Base-by-base conservation (phyloP, 495 filamentous ascomycete species). In the Tuber aestivum region DNA sequence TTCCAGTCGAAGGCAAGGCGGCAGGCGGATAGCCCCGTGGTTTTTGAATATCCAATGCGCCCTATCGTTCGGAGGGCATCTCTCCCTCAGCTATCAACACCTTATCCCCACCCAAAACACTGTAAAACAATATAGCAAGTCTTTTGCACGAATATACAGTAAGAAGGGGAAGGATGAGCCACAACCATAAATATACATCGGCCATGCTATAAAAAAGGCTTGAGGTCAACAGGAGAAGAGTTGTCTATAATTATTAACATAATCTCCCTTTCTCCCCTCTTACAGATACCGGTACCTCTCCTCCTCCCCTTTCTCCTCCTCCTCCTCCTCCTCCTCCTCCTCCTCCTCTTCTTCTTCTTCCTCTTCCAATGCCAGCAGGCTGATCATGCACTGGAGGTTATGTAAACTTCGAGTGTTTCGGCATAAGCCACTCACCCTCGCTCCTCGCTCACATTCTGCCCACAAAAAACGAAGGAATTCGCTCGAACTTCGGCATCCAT, bases 21-120 rank as follows among this genome's bases (percentile, higher is more conserved):
- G 56, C 56, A 65, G 27, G 56, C 56, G 56, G 56, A 65, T 65
- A 65, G n/a, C 56, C 56, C 27, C 56, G 56, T 65, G 56, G 35
- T 65, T 65, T 65, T 27, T 65, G 56, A 65, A 27, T 35, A 65
- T 27, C 14, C 56, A 65, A 35, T 18, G 1, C 14, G 27, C 4
- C 56, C 27, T 65, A 65, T 65, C 14, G 56, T 65, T 35, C n/a
- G 2, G 4, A 61, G 56, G 56, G n/a, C 56, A 65, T 65, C 27
- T 65, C 56, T 20, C 27, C 1, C 27, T n/a, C n/a, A n/a, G n/a
- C n/a, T 35, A 35, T 35, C 27, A 65, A 65, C 56, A 65, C 10
- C 27, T 35, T 65, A 35, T 65, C 56, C 21, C 32, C 32, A 65
- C 12, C 27, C 20, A 35, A 18, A 65, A 18, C 56, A 35, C 14